Evolutionary conservation across 164 flowering plant genomes (phyloP).

Genomic region (Platanus orientalis): DNA sequence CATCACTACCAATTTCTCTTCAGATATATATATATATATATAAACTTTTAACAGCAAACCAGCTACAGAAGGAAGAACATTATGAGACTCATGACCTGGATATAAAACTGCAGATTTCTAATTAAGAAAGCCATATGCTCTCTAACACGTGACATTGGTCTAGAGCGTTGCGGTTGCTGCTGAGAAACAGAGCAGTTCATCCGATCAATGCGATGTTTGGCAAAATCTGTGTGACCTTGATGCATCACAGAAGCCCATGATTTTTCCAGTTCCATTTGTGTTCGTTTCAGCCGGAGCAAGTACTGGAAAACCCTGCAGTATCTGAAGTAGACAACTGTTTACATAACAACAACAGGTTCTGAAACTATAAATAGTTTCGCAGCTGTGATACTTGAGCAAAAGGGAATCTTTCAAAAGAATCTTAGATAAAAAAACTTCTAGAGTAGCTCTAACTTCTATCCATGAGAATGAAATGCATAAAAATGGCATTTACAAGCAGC

Average conservation of each 20-base stretch:
- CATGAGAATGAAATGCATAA: background rate
- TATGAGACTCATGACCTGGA: conserved; percentile 51
- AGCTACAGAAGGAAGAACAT: no score
- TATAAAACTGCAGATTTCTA: conserved; percentile 93
- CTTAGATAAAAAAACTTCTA: background rate
- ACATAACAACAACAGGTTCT: conserved; percentile 5
- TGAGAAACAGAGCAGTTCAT: conserved; percentile 45
- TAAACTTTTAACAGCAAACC: no score
- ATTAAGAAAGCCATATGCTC: conserved; percentile 98
- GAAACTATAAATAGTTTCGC: background rate
- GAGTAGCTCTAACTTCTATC: background rate
- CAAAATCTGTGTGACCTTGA: conserved; percentile 89
- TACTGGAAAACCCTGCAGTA: conserved; percentile 82
- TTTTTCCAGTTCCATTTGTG: conserved; percentile 98
- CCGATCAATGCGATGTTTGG: conserved; percentile 52
- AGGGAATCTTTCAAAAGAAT: background rate
- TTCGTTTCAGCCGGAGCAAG: conserved; percentile 79
- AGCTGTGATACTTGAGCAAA: background rate
- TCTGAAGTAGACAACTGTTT: conserved; percentile 35
- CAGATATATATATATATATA: no score
- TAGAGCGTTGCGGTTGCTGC: conserved; percentile 61
- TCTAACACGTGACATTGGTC: conserved; percentile 94
- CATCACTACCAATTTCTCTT: no score
- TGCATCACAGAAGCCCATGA: conserved; percentile 98
- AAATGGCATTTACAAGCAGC: background rate